These are phyloP conservation scores for Coccomyxa sp. DNA, from an alignment of 139 green algal species.

Conservation along the genomic window DNA sequence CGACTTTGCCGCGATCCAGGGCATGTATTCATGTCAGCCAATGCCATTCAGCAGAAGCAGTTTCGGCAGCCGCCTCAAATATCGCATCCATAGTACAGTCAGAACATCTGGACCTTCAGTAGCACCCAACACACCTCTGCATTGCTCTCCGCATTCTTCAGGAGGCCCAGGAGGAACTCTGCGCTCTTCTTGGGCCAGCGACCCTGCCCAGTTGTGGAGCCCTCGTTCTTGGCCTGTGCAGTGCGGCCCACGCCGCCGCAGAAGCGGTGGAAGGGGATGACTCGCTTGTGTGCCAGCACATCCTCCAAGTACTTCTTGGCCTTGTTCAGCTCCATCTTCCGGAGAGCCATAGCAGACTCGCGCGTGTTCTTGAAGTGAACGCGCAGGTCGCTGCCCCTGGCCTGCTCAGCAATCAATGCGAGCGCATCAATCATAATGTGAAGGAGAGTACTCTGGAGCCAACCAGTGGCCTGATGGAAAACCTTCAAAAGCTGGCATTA, in stretches of 20 bases:
- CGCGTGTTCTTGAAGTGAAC: constrained; percentile 98
- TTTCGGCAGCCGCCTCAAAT: too few species aligned
- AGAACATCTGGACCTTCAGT: too few species aligned
- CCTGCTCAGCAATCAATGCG: constrained; percentile 40
- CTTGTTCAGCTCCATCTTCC: constrained; percentile 78
- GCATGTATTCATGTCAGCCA: too few species aligned
- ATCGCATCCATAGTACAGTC: too few species aligned
- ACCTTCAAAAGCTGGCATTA: background rate
- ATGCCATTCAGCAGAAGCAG: too few species aligned
- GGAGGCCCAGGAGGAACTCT: constrained; percentile 91
- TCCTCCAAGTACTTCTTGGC: constrained; percentile 96
- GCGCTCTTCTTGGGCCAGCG: constrained; percentile 95
- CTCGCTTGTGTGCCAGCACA: constrained; percentile 90
- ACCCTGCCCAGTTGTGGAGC: constrained; percentile 77
- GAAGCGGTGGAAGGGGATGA: constrained; percentile 94
- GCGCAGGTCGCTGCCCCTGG: constrained; percentile 83
- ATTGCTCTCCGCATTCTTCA: constrained; percentile 99
- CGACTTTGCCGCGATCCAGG: too few species aligned
- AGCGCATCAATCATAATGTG: background rate
- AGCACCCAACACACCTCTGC: constrained; percentile 67
- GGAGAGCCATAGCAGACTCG: constrained; percentile 83
- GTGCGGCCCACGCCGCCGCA: constrained; percentile 70
- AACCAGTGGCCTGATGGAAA: background rate
- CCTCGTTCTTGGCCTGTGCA: constrained; percentile 73
- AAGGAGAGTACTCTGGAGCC: background rate